Percentiles rank a stretch among this genome's conserved stretches.
Conservation (phyloP, 352 stramenopile genomes). For the Pythium dissotocum region DNA sequence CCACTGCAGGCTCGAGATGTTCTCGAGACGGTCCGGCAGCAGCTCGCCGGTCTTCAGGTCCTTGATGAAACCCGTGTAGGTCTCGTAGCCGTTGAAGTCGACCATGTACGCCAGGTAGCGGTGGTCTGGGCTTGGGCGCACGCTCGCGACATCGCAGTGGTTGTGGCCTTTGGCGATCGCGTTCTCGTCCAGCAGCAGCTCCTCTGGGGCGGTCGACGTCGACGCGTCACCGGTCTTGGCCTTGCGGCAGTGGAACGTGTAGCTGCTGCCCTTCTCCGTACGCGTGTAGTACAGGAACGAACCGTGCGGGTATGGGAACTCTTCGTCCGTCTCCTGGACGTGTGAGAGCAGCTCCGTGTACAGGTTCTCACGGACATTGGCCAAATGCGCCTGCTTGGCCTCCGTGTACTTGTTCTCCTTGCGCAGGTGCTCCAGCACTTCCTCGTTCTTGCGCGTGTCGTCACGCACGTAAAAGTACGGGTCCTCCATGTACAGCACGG, state of each 20-base stretch:
- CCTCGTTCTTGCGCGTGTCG: constrained; percentile 89
- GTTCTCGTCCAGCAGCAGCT: constrained; percentile 95
- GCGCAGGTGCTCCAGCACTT: constrained; percentile 91
- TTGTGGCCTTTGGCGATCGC: constrained; percentile 84
- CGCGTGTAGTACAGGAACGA: constrained; percentile 88
- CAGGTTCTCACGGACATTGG: constrained; percentile 75
- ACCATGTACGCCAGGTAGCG: constrained; percentile 93
- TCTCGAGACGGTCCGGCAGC: constrained; percentile 74
- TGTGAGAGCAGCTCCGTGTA: constrained; percentile 94
- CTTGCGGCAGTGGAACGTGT: constrained; percentile 81
- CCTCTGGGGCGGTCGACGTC: constrained; percentile 69
- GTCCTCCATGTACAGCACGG: constrained; percentile 88
- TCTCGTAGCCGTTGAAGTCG: constrained; percentile 94
- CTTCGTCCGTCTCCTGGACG: constrained; percentile 88
- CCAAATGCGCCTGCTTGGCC: constrained; percentile 84
- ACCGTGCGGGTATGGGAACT: constrained; percentile 82
- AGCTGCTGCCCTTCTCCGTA: constrained; percentile 86
- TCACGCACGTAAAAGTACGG: constrained; percentile 96
- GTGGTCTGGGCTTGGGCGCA: constrained; percentile 88
- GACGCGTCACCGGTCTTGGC: constrained; percentile 38
- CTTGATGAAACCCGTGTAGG: constrained; percentile 91
- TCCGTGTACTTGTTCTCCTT: constrained; percentile 95
- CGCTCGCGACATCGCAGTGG: constrained; percentile 78
- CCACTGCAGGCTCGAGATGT: constrained; percentile 91
- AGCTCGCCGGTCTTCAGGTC: constrained; percentile 73